Evolutionary conservation across 805 yeast genomes (phyloP), one percentile per base, ranked within the genome.

Genomic region (Saccharomyces cerevisiae): DNA sequence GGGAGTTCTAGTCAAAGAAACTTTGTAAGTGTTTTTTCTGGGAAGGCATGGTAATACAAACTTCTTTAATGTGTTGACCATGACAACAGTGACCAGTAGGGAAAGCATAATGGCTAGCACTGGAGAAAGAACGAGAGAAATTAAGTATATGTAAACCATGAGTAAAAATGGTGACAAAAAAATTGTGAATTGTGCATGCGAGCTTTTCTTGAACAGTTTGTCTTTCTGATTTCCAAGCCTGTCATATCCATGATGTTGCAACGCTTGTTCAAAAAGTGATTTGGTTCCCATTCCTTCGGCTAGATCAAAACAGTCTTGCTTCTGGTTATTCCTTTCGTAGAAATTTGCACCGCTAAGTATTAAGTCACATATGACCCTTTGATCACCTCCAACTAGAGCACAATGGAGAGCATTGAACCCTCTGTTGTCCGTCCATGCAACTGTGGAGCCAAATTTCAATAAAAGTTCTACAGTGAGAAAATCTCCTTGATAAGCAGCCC

Each of bases 401-500:
- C 96, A 89, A 67, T 88, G 92, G 50, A 90, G 70, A 0, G 97
- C 87, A 2, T 83, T 79, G 64, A 87, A 85, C 2, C 89, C 84
- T 11, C 81, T 75, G 24, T 77, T 74, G 66, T 92, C 97, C 1
- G 68, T 69, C 24, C 75, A 63, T 43, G 76, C 71, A 1, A 84
- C 80, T 60, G 81, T 79, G 0, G 96, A 94, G 11, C 92, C 91
- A 64, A 81, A 78, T 53, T 79, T 76, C 43, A 91, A 63, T 47
- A 90, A 72, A 0, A 81, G 81, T 51, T 85, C 85, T 1, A 89
- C 89, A 3, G 85, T 78, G 30, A 87, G 73, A 0, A 83, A 75
- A 64, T 91, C 97, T 8, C 96, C 96, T 65, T 91, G 97, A 67
- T 88, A 89, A 1, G 94, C 87, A 0, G 97, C 97, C 96, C 96